phyloP scores from a whole-genome alignment of 257 asterid species.

The Orobanche coerulescens region DNA sequence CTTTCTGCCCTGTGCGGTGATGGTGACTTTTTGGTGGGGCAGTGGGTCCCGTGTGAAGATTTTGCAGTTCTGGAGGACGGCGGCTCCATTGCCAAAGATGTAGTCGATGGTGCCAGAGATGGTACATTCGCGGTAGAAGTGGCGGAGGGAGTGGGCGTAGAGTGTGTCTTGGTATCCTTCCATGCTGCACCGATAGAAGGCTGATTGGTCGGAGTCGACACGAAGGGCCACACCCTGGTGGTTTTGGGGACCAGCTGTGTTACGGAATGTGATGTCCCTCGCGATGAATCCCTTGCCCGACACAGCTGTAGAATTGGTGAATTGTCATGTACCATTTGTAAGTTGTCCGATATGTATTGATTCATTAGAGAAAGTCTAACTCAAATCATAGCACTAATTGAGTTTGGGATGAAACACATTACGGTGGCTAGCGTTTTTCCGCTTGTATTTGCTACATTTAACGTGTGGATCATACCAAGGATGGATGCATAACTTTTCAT shows the following conservation, averaged over 20 bases:
- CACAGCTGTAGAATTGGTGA: constrained; percentile 39
- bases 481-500: too few species aligned
- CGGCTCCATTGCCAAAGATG: constrained; percentile 95
- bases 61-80: constrained; percentile 79
- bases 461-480: too few species aligned
- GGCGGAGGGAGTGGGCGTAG: constrained; percentile 92
- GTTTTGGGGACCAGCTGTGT: constrained; percentile 84
- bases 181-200: constrained; percentile 94
- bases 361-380: too few species aligned
- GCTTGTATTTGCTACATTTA: too few species aligned
- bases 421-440: too few species aligned
- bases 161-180: constrained; percentile 96
- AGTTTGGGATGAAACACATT: too few species aligned
- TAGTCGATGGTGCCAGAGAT: constrained; percentile 92
- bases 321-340: not conserved
- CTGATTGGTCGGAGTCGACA: constrained; percentile 90
- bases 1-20: constrained; percentile 90
- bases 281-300: constrained; percentile 95
- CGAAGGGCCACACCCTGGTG: constrained; percentile 94
- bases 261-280: constrained; percentile 81
- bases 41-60: constrained; percentile 67
- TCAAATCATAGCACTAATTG: too few species aligned
- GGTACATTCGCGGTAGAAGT: constrained; percentile 87
- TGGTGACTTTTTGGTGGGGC: constrained; percentile 79
- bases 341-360: too few species aligned